Conservation (phyloP, 2,329 filamentous ascomycete species). For the Penicillium sclerotigenum region DNA sequence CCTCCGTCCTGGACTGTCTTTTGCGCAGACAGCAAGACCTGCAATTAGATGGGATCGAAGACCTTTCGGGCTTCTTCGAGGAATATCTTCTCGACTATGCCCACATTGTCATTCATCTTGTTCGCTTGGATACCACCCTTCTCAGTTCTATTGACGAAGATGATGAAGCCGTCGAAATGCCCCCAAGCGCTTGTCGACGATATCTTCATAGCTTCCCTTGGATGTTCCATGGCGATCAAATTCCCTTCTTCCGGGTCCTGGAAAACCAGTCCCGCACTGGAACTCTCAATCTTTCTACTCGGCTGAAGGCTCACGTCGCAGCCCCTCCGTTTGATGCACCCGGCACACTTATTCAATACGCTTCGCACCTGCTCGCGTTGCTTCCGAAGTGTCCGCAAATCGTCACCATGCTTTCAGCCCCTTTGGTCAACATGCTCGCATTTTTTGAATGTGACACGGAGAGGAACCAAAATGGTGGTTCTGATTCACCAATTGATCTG, state of each 20-base stretch:
- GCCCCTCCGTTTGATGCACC: slow-evolving; percentile 27
- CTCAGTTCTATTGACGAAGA: slow-evolving; percentile 28
- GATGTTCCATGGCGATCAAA: slow-evolving; percentile 32
- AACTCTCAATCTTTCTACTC: slow-evolving; percentile 26
- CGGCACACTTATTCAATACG: slow-evolving; percentile 30
- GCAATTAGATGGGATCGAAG: slow-evolving; percentile 31
- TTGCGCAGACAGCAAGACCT: slow-evolving; percentile 38
- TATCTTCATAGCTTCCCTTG: slow-evolving; percentile 39
- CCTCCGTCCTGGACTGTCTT: slow-evolving; percentile 39
- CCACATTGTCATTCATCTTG: slow-evolving; percentile 41
- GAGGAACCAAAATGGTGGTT: slow-evolving; percentile 21
- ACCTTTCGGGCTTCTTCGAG: slow-evolving; percentile 35
- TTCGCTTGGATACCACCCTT: slow-evolving; percentile 39
- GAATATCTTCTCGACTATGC: slow-evolving; percentile 43
- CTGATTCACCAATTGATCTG: slow-evolving; percentile 22
- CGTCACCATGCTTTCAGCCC: slow-evolving; percentile 19
- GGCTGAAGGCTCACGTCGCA: slow-evolving; percentile 30
- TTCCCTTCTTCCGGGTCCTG: slow-evolving; percentile 40
- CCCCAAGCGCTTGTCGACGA: slow-evolving; percentile 31
- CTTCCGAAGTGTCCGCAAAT: slow-evolving; percentile 32
- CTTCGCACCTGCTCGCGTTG: slow-evolving; percentile 26
- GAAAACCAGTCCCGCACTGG: slow-evolving; percentile 31
- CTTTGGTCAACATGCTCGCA: slow-evolving; percentile 26
- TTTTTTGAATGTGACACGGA: slow-evolving; percentile 33
- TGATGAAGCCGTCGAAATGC: slow-evolving; percentile 26